These are phyloP conservation scores for Ceratonia siliqua DNA, from an alignment of 306 rosid genomes.

Conservation along the genomic window DNA sequence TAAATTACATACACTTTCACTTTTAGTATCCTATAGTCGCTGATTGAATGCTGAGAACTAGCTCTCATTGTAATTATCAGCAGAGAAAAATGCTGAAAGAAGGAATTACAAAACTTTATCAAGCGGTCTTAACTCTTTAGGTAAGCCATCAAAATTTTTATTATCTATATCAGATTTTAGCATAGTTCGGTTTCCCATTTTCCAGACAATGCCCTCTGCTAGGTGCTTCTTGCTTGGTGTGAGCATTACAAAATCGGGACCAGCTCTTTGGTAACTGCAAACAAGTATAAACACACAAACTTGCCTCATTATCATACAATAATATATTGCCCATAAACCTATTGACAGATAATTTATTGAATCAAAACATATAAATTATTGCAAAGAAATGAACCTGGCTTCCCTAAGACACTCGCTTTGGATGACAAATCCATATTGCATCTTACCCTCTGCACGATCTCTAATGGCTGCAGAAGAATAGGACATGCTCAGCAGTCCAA, in stretches of 20 bases:
- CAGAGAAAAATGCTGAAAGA: too few species aligned
- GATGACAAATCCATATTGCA: slow-evolving; percentile 76
- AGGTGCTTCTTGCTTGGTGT: slow-evolving; percentile 83
- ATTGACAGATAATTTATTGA: slow-evolving; percentile 8
- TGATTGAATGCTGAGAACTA: background rate
- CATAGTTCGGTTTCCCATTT: slow-evolving; percentile 75
- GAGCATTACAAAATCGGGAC: slow-evolving; percentile 88
- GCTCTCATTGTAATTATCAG: background rate
- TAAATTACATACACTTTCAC: too few species aligned
- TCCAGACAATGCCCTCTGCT: slow-evolving; percentile 75
- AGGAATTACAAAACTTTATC: slow-evolving; percentile 49
- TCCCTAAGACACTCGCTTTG: slow-evolving; percentile 79
- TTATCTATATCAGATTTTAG: slow-evolving; percentile 65
- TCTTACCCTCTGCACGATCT: slow-evolving; percentile 56
- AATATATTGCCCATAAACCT: background rate
- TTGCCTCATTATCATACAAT: background rate
- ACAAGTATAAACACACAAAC: slow-evolving; percentile 4
- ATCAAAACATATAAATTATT: slow-evolving; percentile 22
- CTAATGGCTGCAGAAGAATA: slow-evolving; percentile 59
- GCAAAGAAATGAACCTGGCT: slow-evolving; percentile 68
- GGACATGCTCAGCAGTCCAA: slow-evolving; percentile 18
- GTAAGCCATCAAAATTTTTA: slow-evolving; percentile 72
- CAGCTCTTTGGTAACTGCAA: slow-evolving; percentile 90
- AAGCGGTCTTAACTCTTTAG: slow-evolving; percentile 69
- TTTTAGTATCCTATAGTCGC: background rate